Evolutionary conservation across 1,284 basidiomycete genomes (phyloP).

Genomic region (Bjerkandera adusta): DNA sequence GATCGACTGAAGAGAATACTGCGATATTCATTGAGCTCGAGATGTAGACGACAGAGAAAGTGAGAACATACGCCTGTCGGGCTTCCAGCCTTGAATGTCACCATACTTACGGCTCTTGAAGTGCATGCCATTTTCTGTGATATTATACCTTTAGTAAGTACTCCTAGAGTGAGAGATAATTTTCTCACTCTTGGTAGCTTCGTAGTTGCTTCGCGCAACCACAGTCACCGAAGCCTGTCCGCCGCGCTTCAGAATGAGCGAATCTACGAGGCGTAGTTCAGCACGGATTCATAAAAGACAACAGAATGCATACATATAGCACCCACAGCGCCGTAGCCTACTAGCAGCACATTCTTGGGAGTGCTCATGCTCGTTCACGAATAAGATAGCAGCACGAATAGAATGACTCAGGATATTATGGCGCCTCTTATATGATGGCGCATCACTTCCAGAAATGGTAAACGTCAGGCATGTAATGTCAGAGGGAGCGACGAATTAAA

Average conservation of each 20-base stretch:
- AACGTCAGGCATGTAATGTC: neutral
- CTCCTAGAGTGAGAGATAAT: neutral
- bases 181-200: conserved; percentile 45
- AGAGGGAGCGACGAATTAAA: neutral
- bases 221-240: conserved; percentile 68
- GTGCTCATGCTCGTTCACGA: conserved; percentile 8
- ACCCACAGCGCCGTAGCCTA: conserved; percentile 59
- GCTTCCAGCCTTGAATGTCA: conserved; percentile 54
- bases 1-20: conserved; percentile 59
- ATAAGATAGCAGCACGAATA: neutral
- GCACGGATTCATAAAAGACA: neutral
- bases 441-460: conserved; percentile 6
- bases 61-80: conserved; percentile 51
- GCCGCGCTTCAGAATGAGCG: conserved; percentile 59
- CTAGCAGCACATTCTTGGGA: conserved; percentile 49
- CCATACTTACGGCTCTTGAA: conserved; percentile 63
- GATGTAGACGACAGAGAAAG: conserved; percentile 2
- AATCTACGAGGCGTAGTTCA: conserved; percentile 38
- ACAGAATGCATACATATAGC: conserved; percentile 44
- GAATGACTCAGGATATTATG: neutral
- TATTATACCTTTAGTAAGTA: neutral
- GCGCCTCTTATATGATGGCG: neutral
- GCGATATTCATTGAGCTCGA: conserved; percentile 7
- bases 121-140: conserved; percentile 47
- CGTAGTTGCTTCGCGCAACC: conserved; percentile 74